phyloP scores from a whole-genome alignment of 2,329 filamentous ascomycete genomes.

The Immersiporthe knoxdaviesiana region DNA sequence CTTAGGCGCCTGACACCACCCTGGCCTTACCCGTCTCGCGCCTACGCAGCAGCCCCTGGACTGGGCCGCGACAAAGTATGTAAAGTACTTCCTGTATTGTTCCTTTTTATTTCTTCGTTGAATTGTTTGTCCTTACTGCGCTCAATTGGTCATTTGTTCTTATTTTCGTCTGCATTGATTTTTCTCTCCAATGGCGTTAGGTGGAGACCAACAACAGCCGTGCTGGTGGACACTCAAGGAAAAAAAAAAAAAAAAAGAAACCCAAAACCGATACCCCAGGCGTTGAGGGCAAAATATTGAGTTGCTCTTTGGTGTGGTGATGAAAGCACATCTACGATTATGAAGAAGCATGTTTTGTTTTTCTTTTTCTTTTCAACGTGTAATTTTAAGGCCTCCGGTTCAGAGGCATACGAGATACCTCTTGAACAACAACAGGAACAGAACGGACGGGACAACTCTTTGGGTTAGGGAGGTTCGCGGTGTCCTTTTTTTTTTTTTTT shows the following conservation, averaged over 20 bases:
- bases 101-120: neutral
- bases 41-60: neutral
- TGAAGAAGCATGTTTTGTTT: conserved; percentile 23
- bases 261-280: neutral
- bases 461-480: neutral
- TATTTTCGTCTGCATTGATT: neutral
- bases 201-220: neutral
- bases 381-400: neutral
- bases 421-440: neutral
- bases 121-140: neutral
- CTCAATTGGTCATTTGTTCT: neutral
- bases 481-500: neutral
- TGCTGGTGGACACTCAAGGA: neutral
- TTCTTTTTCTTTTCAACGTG: neutral
- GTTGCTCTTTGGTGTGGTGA: neutral
- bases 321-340: conserved; percentile 20
- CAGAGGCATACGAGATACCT: neutral
- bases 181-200: neutral
- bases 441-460: neutral
- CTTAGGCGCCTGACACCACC: neutral
- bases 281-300: neutral
- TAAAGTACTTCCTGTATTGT: neutral
- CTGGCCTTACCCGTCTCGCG: neutral
- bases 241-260: too few species aligned
- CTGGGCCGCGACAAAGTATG: neutral